These are phyloP conservation scores for Trichophyton simii DNA, from an alignment of 2,329 filamentous ascomycete species.

Conservation along the genomic window DNA sequence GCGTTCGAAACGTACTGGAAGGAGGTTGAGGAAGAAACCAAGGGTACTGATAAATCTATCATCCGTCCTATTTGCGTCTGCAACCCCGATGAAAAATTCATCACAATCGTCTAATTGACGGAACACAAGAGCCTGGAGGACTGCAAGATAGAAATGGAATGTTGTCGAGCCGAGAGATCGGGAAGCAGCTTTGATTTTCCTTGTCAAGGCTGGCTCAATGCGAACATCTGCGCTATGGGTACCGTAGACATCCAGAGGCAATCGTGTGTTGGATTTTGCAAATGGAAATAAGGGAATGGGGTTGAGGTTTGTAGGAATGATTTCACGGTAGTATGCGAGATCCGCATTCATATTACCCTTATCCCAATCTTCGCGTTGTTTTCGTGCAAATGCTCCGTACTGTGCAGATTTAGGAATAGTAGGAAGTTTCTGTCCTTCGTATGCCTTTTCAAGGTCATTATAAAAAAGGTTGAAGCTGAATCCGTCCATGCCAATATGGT, in stretches of 20 bases:
- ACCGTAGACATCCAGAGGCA: background rate
- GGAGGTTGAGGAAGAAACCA: conserved; percentile 39
- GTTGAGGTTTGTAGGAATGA: background rate
- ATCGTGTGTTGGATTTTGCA: background rate
- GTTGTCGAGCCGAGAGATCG: conserved; percentile 20
- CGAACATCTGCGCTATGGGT: background rate
- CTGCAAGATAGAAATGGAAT: conserved; percentile 39
- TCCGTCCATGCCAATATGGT: conserved; percentile 43
- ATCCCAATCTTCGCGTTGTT: conserved; percentile 21
- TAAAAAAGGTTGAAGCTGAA: conserved; percentile 34
- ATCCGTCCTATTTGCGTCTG: conserved; percentile 34
- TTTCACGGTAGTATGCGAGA: conserved; percentile 13
- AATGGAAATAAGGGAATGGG: conserved; percentile 4
- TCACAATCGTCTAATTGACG: conserved; percentile 26
- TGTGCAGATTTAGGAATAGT: conserved; percentile 19
- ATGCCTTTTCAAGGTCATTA: conserved; percentile 34
- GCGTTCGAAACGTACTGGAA: conserved; percentile 33
- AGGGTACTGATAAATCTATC: conserved; percentile 24
- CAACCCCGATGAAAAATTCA: conserved; percentile 36
- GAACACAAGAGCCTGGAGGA: conserved; percentile 29
- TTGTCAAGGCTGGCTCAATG: conserved; percentile 7
- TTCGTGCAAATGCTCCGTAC: conserved; percentile 26
- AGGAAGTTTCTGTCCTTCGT: conserved; percentile 20
- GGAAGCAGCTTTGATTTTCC: conserved; percentile 17
- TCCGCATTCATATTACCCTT: conserved; percentile 19